A percentile compares a stretch with the other conserved stretches of the same genome.
Evolutionary conservation across 768 basidiomycete genomes (phyloP).

Genomic region (Russula sp.): DNA sequence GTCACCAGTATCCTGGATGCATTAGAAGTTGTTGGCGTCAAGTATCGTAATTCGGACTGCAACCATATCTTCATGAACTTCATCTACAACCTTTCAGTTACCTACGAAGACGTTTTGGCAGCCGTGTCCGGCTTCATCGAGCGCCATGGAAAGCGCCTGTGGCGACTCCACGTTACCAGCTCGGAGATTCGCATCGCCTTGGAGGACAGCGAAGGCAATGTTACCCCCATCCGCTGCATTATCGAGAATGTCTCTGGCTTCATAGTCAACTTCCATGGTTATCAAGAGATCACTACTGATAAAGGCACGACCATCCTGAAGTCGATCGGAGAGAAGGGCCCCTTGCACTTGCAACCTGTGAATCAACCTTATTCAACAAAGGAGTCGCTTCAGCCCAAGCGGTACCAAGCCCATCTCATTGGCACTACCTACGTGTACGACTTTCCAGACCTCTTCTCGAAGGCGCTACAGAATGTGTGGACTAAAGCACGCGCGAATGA

Average conservation of each 20-base stretch:
- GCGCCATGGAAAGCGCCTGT: constrained; percentile 94
- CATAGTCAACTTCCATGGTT: constrained; percentile 96
- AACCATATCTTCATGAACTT: constrained; percentile 99
- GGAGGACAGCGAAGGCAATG: constrained; percentile 92
- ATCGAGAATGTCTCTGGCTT: constrained; percentile 99
- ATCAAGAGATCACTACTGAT: constrained; percentile 96
- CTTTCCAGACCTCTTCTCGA: constrained; percentile 98
- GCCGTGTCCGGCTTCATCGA: constrained; percentile 99
- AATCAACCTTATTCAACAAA: constrained; percentile 93
- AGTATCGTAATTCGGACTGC: constrained; percentile 89
- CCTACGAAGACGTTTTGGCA: constrained; percentile 93
- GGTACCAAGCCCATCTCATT: constrained; percentile 96
- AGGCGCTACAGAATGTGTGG: constrained; percentile 94
- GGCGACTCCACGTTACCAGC: constrained; percentile 96
- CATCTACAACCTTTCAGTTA: constrained; percentile 91
- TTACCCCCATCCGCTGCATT: constrained; percentile 93
- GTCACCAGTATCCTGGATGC: constrained; percentile 93
- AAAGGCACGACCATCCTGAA: constrained; percentile 94
- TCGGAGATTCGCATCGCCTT: constrained; percentile 94
- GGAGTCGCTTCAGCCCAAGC: constrained; percentile 96
- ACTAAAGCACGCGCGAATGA: constrained; percentile 57
- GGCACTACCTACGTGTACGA: constrained; percentile 99
- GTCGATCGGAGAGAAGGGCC: constrained; percentile 97
- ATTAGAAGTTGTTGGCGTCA: constrained; percentile 86
- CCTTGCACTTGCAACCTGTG: constrained; percentile 92